Evolutionary conservation across 2,329 filamentous ascomycete species (phyloP), one percentile per base, ranked within the genome.

Genomic region (Calonectria hongkongensis): DNA sequence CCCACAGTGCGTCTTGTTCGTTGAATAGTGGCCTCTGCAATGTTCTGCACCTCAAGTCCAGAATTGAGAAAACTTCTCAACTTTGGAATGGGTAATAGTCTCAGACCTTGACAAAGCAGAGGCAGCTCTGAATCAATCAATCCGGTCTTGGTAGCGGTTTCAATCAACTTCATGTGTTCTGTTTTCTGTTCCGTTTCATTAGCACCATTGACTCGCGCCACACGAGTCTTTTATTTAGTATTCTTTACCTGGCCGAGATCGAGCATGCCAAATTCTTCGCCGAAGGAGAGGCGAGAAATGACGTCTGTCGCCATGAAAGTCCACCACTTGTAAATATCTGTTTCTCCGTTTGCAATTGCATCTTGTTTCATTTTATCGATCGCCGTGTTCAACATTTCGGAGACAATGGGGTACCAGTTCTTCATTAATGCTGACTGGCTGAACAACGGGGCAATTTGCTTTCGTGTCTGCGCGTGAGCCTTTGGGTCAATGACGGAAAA

Each of bases 401-500:
- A 33, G 4, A 58, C 54, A 25, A 58, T 15, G 10, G 54, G 36
- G 18, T 58, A 58, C 54, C 54, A 58, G 15, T 58, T 58, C 0
- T 25, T 58, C 54, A 58, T 58, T 0, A 58, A 15, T 16, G 54
- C 54, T 18, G 54, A 58, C 21, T 58, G 54, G 13, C 54, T 58
- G n/a, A 58, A 58, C 3, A 58, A 33, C 3, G 54, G 54, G 10
- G 54, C 54, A 25, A 58, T 25, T 25, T 39, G 54, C 13, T 15
- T 39, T 16, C 54, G 54, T 25, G 12, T 58, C 7, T 58, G n/a
- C 5, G 33, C 54, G 13, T 58, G 54, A 12, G 30, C 13, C 6
- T 58, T 58, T 2, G 54, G 54, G 33, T 58, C 54, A 33, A 58
- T 41, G 33, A 58, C 54, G 33, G 54, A 58, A 58, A 58, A 58